Evolutionary conservation across 805 yeast species (phyloP).

Genomic region (Candida cerambycidarum): DNA sequence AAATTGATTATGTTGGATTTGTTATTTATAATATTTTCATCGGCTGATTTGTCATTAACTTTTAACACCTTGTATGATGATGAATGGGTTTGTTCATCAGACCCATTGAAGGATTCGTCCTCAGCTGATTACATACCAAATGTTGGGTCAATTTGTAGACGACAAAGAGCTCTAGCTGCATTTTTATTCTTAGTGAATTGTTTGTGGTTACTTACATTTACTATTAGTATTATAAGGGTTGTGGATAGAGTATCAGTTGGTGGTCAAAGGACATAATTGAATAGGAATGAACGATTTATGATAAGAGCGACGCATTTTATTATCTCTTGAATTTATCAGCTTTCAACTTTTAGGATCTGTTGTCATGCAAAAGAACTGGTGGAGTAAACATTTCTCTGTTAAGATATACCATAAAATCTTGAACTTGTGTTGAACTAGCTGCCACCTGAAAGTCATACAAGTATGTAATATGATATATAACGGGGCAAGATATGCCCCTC

Average conservation of each 20-base stretch:
- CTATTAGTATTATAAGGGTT: conserved; percentile 79
- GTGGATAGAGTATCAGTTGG: conserved; percentile 56
- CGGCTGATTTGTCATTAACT: conserved; percentile 84
- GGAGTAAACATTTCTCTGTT: too few species aligned
- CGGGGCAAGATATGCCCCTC: too few species aligned
- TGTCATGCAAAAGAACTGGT: too few species aligned
- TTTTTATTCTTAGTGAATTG: conserved; percentile 73
- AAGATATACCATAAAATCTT: too few species aligned
- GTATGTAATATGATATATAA: too few species aligned
- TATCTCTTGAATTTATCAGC: too few species aligned
- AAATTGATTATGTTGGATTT: conserved; percentile 79
- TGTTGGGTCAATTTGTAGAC: conserved; percentile 60
- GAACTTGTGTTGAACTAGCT: too few species aligned
- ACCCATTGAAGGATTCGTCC: conserved; percentile 19
- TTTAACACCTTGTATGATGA: conserved; percentile 79
- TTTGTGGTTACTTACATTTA: conserved; percentile 83
- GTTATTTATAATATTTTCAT: conserved; percentile 80
- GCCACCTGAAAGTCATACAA: too few species aligned
- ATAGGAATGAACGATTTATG: neutral
- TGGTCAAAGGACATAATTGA: conserved; percentile 6
- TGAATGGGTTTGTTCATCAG: conserved; percentile 68
- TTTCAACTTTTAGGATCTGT: too few species aligned
- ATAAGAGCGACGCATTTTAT: too few species aligned
- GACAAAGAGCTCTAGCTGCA: conserved; percentile 77
- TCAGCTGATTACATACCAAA: conserved; percentile 27